A percentile compares a stretch with the other conserved stretches of the same genome.
Conservation (phyloP, 2,329 filamentous ascomycete genomes). For the Fusarium pininemorale region DNA sequence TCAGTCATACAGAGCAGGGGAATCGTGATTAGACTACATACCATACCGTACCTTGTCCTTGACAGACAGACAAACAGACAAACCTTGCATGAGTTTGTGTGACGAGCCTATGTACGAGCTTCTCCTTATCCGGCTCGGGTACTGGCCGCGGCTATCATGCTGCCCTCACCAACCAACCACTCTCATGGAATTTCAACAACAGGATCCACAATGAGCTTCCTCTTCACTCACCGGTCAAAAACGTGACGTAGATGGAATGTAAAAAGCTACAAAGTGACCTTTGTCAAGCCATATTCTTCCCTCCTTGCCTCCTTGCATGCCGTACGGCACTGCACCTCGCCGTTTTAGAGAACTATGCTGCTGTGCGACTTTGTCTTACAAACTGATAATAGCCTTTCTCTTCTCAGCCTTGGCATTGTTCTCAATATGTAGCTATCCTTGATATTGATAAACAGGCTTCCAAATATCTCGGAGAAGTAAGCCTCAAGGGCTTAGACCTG, state of each 20-base stretch:
- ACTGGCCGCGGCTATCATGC: conserved; percentile 30
- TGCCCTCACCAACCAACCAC: conserved; percentile 14
- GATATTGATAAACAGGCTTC: not conserved
- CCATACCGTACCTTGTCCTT: not conserved
- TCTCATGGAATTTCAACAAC: conserved; percentile 28
- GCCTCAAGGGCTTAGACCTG: too few species aligned
- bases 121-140: conserved; percentile 24
- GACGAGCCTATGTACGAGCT: conserved; percentile 1
- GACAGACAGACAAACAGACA: not conserved
- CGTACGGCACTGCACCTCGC: conserved; percentile 23
- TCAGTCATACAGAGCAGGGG: conserved; percentile 36
- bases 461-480: not conserved
- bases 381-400: not conserved
- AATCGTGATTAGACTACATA: conserved; percentile 26
- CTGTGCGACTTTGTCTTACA: conserved; percentile 6
- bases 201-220: conserved; percentile 12
- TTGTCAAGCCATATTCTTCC: not conserved
- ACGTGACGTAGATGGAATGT: conserved; percentile 35
- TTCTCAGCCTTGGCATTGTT: not conserved
- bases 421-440: not conserved
- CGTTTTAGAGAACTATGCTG: conserved; percentile 24
- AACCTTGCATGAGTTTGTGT: conserved; percentile 12
- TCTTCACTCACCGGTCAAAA: conserved; percentile 40
- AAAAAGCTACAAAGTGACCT: conserved; percentile 28
- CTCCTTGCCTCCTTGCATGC: conserved; percentile 13